Evolutionary conservation across 768 basidiomycete species (phyloP).

Genomic region (Pulveroboletus sp.): DNA sequence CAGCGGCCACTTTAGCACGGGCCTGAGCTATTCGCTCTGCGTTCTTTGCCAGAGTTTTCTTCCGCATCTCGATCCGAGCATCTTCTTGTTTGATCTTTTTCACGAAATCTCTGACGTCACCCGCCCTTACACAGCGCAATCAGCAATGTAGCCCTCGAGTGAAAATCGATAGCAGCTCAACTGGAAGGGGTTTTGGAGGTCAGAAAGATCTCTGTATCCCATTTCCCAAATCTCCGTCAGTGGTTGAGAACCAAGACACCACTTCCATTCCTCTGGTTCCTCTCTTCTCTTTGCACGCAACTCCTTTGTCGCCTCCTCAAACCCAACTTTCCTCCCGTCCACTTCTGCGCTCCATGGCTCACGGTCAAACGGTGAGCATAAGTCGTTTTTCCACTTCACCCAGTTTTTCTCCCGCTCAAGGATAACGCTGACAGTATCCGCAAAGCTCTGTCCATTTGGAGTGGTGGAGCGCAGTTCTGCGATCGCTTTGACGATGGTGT

Average conservation of each 20-base stretch:
- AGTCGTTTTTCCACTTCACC: constrained; percentile 85
- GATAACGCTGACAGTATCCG: constrained; percentile 66
- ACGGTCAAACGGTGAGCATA: constrained; percentile 76
- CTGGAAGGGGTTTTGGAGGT: constrained; percentile 66
- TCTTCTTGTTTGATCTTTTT: constrained; percentile 69
- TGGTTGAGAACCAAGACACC: constrained; percentile 61
- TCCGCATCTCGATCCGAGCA: constrained; percentile 50
- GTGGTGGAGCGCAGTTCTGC: constrained; percentile 66
- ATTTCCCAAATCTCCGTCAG: constrained; percentile 81
- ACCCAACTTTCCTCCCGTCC: constrained; percentile 44
- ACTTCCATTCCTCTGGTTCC: constrained; percentile 57
- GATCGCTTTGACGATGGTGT: constrained; percentile 51
- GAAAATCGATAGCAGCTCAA: constrained; percentile 33
- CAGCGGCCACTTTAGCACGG: constrained; percentile 40
- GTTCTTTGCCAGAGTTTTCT: constrained; percentile 34
- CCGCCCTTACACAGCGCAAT: constrained; percentile 42
- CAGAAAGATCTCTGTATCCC: constrained; percentile 62
- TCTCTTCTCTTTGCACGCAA: constrained; percentile 51
- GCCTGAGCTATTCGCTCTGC: constrained; percentile 36
- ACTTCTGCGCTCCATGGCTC: constrained; percentile 54
- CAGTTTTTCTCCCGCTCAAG: constrained; percentile 85
- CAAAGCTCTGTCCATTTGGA: constrained; percentile 71
- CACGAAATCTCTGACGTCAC: constrained; percentile 70
- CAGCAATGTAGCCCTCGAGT: background rate
- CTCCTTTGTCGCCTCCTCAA: constrained; percentile 58